Percentiles rank a stretch among this genome's conserved stretches.
Conservation (phyloP, 2,329 filamentous ascomycete genomes). For the Cladosporium oxysporum region DNA sequence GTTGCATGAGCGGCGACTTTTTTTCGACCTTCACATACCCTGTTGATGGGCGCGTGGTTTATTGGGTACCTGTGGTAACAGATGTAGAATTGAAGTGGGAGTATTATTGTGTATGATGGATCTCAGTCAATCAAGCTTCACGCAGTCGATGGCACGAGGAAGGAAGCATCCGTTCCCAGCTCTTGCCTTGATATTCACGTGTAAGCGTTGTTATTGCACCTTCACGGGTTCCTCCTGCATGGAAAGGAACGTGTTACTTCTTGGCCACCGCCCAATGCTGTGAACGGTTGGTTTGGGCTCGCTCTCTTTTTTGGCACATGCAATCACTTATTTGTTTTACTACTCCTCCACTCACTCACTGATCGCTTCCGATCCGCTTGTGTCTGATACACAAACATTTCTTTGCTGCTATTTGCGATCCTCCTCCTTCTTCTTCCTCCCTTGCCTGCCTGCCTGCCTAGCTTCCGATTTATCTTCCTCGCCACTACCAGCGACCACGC, state of each 20-base stretch:
- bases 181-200: background rate
- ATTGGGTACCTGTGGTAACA: background rate
- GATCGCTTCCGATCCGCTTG: background rate
- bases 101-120: background rate
- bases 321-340: background rate
- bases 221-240: background rate
- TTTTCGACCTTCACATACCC: slow-evolving; percentile 5
- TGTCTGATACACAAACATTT: background rate
- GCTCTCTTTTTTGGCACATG: background rate
- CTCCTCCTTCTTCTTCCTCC: background rate
- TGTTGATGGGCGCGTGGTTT: background rate
- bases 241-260: background rate
- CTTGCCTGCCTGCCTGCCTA: background rate
- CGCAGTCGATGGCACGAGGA: background rate
- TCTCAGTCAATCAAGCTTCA: background rate
- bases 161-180: background rate
- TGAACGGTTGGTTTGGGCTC: background rate
- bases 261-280: background rate
- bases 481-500: background rate
- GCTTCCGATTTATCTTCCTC: background rate
- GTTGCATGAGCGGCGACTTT: slow-evolving; percentile 7
- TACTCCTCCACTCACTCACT: background rate
- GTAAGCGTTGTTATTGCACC: background rate
- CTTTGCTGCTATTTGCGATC: background rate
- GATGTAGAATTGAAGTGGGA: background rate